Evolutionary conservation across 495 filamentous ascomycete genomes (phyloP), one percentile per base, ranked within the genome.

Genomic region (Lasiosphaeris hirsuta): DNA sequence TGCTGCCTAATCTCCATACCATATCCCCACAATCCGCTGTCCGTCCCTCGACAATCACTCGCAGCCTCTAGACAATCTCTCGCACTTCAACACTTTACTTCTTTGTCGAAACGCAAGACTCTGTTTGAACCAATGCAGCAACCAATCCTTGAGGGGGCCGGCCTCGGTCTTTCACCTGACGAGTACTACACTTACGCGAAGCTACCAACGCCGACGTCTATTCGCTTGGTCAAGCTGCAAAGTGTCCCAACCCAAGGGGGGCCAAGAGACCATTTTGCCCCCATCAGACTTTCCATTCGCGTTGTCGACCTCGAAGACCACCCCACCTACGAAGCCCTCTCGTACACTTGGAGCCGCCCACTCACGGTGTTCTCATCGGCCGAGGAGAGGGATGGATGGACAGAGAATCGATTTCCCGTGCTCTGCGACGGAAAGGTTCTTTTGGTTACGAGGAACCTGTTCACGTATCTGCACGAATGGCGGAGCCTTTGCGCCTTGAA

Each of bases 401-500:
- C 15, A 10, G 42, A 9, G 44, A 47, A 47, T 10, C 17, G 17
- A 9, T 30, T 19, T 19, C 44, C 44, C 7, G 44, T 47, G 15
- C 17, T 47, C 18, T 47, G 44, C 44, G 44, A 47, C 44, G 44
- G 44, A 10, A 47, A 23, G 44, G 17, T 47, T 18, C 18, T 47
- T 9, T 3, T 10, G 3, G 19, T 47, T 7, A 47, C 17, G 44
- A 19, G 15, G 7, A 47, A 47, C 18, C 44, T 47, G 14, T 47
- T 10, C 18, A 9, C 8, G 6, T 47, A 47, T n/a, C 13, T 47
- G 44, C 44, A 30, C 9, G n/a, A 47, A 18, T 47, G 44, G 44
- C 44, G 44, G 5, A 18, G n/a, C 44, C 23, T 47, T n/a, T 18
- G n/a, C 9, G 17, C 15, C 15, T 13, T 47, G 10, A 47, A 30